Evolutionary conservation across 345 rosid genomes (phyloP), one percentile per base, ranked within the genome.

Genomic region (Sapria himalayana): DNA sequence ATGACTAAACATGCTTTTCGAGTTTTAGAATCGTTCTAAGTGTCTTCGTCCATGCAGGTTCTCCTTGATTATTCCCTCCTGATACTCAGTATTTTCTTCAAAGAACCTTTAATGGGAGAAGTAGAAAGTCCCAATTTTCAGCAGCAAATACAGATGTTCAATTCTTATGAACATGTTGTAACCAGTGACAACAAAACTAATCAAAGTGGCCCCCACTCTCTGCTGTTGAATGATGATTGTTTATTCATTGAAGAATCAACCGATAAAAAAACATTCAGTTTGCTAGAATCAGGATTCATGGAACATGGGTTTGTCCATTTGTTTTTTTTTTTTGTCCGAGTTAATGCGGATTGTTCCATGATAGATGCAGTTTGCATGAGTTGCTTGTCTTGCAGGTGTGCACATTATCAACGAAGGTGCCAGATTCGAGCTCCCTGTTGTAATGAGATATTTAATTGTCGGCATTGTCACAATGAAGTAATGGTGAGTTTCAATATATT

Each of bases 391-490:
- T 7, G 19, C 5, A 86, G 97, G 52, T 86, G 94, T 60, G 55
- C 70, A 16, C 97, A 86, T 56, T 86, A 86, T 39, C 61, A 61
- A 55, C 73, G 97, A 56, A 73, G 66, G 43, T 86, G 97, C 45
- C 81, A 72, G 67, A 76, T 81, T 24, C 59, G 69, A 60, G 78
- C 94, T 25, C 92, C 94, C 7, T 81, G 94, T 37, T 86, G 97
- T 32, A 56, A 74, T 55, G 82, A 81, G 50, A 46, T 81, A 10
- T 81, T 73, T 57, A 53, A 72, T 60, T 86, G 97, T 59, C 73
- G 97, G 50, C 85, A 81, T 66, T 86, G 97, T 52, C 94, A 86
- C 45, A 86, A 78, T 21, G 92, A 81, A 61, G 63, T 67, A 29
- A 86, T 71, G 85, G 97, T 81, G 46, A 37, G 55, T n/a, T 46